phyloP scores from a whole-genome alignment of 345 rosid species.

The Mangifera indica region DNA sequence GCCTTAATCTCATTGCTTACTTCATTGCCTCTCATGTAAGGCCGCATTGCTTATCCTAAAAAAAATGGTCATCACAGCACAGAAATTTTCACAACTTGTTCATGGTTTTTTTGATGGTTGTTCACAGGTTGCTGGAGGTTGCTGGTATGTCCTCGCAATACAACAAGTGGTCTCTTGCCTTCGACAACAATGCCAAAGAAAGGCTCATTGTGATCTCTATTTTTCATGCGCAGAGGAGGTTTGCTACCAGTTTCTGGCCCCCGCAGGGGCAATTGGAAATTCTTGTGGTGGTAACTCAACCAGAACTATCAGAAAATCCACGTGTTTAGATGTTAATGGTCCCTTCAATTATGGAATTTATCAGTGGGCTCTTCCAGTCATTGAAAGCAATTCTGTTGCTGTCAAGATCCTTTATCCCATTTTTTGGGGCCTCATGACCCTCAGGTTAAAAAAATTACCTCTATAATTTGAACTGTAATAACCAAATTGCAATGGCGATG shows the following conservation, averaged over 20 bases:
- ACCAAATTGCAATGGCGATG: not conserved
- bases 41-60: no score
- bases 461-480: not conserved
- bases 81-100: no score
- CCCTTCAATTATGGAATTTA: conserved; percentile 56
- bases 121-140: conserved; percentile 59
- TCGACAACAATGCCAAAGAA: conserved; percentile 34
- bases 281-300: conserved; percentile 33
- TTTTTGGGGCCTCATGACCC: conserved; percentile 63
- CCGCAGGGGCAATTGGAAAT: conserved; percentile 23
- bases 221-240: conserved; percentile 44
- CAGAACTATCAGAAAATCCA: conserved; percentile 21
- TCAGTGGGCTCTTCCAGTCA: conserved; percentile 48
- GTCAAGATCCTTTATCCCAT: conserved; percentile 62
- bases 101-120: not conserved
- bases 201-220: conserved; percentile 31
- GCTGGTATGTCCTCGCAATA: conserved; percentile 61
- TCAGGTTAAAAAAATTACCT: conserved; percentile 34
- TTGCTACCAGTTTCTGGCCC: conserved; percentile 40
- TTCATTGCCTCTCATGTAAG: conserved; percentile 57
- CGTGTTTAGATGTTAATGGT: conserved; percentile 48
- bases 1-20: conserved; percentile 53
- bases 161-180: conserved; percentile 50
- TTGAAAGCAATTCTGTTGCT: conserved; percentile 50
- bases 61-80: no score